phyloP scores from a whole-genome alignment of 2,329 filamentous ascomycete species.

The Paramyrothecium roridum region DNA sequence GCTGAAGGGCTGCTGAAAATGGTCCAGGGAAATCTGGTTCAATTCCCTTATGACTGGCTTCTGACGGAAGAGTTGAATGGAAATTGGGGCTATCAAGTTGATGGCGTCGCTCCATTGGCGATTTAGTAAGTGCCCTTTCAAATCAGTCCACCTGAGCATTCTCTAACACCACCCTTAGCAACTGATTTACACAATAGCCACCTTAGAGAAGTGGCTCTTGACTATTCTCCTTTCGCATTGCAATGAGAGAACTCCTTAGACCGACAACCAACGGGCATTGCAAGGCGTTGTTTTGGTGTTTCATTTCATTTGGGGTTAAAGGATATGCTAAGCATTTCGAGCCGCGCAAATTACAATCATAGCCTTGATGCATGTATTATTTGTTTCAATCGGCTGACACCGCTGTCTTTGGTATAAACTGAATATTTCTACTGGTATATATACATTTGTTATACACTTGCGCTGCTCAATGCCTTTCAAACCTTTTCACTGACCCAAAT shows the following conservation, averaged over 20 bases:
- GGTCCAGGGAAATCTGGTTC: slow-evolving; percentile 83
- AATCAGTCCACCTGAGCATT: neutral
- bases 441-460: slow-evolving; percentile 23
- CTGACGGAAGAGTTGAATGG: slow-evolving; percentile 86
- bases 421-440: neutral
- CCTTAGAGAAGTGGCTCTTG: neutral
- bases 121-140: slow-evolving; percentile 72
- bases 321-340: too few relatives aligned
- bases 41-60: slow-evolving; percentile 96
- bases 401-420: too few relatives aligned
- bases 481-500: slow-evolving; percentile 87
- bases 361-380: too few relatives aligned
- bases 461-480: slow-evolving; percentile 26
- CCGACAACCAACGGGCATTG: neutral
- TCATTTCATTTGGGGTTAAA: too few relatives aligned
- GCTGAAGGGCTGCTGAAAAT: slow-evolving; percentile 78
- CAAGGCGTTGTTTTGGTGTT: neutral
- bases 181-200: neutral
- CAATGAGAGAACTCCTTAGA: neutral
- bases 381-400: too few relatives aligned
- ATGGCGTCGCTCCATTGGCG: slow-evolving; percentile 91
- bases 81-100: slow-evolving; percentile 96
- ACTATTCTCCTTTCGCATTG: neutral
- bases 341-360: too few relatives aligned
- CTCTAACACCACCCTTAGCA: neutral